Evolutionary conservation across 306 rosid genomes (phyloP).

Genomic region (Notholithocarpus densiflorus): DNA sequence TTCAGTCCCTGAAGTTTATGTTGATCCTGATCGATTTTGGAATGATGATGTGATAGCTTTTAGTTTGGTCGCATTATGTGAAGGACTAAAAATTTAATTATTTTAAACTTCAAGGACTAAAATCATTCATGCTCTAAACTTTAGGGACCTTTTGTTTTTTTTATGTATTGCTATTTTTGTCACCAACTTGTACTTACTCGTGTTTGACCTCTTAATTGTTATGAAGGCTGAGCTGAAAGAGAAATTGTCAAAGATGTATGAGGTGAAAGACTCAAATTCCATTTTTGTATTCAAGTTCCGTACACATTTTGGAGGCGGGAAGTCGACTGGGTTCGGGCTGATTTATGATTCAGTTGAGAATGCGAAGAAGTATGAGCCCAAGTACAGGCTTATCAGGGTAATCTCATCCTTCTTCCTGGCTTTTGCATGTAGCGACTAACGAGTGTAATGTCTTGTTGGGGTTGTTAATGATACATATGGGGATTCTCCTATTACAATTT

Average conservation of each 20-base stretch:
- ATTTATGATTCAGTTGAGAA: conserved; percentile 34
- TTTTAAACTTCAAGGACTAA: no score
- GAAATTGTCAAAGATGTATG: conserved; percentile 22
- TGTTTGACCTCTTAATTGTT: neutral
- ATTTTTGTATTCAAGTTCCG: conserved; percentile 35
- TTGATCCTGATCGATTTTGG: no score
- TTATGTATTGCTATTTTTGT: no score
- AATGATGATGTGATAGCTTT: no score
- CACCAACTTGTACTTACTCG: neutral
- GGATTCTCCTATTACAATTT: neutral
- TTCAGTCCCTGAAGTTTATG: no score
- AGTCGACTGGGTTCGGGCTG: conserved; percentile 32
- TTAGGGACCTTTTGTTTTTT: neutral
- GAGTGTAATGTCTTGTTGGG: neutral
- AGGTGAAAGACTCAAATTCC: conserved; percentile 23
- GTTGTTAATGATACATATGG: neutral
- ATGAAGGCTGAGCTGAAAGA: conserved; percentile 36
- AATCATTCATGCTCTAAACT: no score
- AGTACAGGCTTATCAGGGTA: conserved; percentile 35
- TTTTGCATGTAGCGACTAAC: no score
- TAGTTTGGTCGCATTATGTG: no score
- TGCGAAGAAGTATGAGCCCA: conserved; percentile 32
- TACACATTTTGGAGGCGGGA: conserved; percentile 34
- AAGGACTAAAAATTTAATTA: no score
- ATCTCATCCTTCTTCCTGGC: neutral